Base-by-base conservation (phyloP, 2,329 filamentous ascomycete species). In the Arthrobotrys musiformis region DNA sequence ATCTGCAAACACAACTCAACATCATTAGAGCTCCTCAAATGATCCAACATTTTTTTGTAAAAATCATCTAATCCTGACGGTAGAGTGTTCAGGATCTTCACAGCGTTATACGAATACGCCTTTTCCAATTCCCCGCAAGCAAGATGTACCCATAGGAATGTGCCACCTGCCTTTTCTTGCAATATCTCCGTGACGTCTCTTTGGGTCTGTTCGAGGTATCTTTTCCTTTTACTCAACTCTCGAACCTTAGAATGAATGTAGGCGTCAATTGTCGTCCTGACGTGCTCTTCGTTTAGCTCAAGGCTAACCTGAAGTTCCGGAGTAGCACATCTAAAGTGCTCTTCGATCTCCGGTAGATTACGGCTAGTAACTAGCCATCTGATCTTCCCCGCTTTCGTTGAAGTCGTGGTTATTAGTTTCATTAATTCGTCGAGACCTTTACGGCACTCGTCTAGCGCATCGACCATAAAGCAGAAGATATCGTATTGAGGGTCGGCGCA, bases 101-200 rank as follows among this genome's bases (percentile, higher is more conserved):
- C 28, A 0, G 44, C 42, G 1, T 64, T 30, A 26, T 33, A 64
- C n/a, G 26, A 13, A 9, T 50, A 33, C 2, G 26, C n/a, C 19
- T 22, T 64, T 40, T 44, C 61, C 19, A 64, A n/a, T 15, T 64
- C 44, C 19, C 52, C 52, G 11, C 61, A 64, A 19, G 44, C 61
- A 15, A 64, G 28, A 17, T 64, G 61, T 6, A 50, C 61, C 61
- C 61, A 64, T 17, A 64, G n/a, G n/a, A 50, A 64, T 11, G 61
- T 64, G 15, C 42, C 44, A 6, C 19, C 61, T 0, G 61, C 61
- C 5, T 33, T 64, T 15, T 46, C 30, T 6, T 19, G 13, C 8
- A 64, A 13, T 1, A 37, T n/a, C 2, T 3, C 1, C 24, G n/a
- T 19, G 2, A 64, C 26, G 7, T 24, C 11, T 3, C 50, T n/a